Conservation (phyloP, 768 basidiomycete genomes). For the Epithele typhae region DNA sequence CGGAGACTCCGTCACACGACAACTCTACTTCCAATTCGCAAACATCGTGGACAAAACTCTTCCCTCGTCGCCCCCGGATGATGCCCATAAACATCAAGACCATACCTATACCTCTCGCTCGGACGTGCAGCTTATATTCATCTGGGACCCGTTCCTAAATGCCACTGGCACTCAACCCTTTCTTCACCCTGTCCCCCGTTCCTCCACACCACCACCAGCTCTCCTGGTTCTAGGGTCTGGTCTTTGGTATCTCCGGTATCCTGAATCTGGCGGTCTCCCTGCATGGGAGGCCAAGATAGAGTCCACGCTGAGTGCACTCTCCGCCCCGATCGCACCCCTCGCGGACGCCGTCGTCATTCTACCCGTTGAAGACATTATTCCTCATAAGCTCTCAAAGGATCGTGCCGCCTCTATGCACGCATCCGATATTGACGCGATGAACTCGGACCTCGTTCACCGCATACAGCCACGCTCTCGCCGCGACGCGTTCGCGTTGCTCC, state of each 20-base stretch:
- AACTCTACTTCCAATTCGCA: slow-evolving; percentile 73
- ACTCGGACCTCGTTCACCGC: slow-evolving; percentile 75
- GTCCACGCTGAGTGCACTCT: slow-evolving; percentile 48
- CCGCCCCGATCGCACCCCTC: slow-evolving; percentile 32
- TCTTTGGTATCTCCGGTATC: slow-evolving; percentile 84
- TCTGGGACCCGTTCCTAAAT: slow-evolving; percentile 91
- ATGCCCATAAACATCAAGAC: slow-evolving; percentile 68
- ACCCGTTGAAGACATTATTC: slow-evolving; percentile 70
- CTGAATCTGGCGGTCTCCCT: slow-evolving; percentile 69
- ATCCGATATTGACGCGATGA: slow-evolving; percentile 88
- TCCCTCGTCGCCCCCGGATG: slow-evolving; percentile 47
- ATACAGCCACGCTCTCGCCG: slow-evolving; percentile 34
- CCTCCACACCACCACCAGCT: slow-evolving; percentile 37
- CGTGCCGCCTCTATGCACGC: slow-evolving; percentile 66
- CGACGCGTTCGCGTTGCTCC: slow-evolving; percentile 28
- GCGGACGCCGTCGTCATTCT: slow-evolving; percentile 76
- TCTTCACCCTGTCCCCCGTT: slow-evolving; percentile 25
- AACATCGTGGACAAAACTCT: slow-evolving; percentile 54
- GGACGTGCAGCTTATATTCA: slow-evolving; percentile 51
- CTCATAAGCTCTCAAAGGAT: slow-evolving; percentile 58
- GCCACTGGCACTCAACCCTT: slow-evolving; percentile 47
- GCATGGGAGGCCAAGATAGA: slow-evolving; percentile 79
- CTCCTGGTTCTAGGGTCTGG: slow-evolving; percentile 83
- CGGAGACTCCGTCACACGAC: slow-evolving; percentile 81
- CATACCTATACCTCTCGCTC: slow-evolving; percentile 42